Evolutionary conservation across 1,284 basidiomycete species (phyloP).

Genomic region (Trametes pubescens): DNA sequence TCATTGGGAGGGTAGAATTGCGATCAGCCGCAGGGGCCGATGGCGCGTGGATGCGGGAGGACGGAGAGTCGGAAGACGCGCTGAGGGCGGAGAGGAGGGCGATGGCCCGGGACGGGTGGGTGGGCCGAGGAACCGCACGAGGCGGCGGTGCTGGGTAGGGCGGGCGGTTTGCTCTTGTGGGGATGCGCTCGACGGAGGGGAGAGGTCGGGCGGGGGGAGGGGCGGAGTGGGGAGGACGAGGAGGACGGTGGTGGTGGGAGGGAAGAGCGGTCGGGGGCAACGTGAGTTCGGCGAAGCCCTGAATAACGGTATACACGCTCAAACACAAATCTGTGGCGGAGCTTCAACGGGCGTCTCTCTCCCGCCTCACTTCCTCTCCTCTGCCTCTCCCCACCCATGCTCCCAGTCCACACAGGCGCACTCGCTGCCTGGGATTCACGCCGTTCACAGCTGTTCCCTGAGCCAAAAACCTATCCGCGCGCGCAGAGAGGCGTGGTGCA

Average conservation of each 20-base stretch:
- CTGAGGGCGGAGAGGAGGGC: slow-evolving; percentile 39
- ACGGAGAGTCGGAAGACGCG: slow-evolving; percentile 21
- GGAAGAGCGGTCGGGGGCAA: slow-evolving; percentile 39
- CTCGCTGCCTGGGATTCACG: not conserved
- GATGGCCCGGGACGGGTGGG: slow-evolving; percentile 30
- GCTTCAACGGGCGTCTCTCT: slow-evolving; percentile 32
- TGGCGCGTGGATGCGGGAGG: slow-evolving; percentile 31
- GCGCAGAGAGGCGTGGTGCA: not conserved
- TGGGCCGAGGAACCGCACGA: slow-evolving; percentile 38
- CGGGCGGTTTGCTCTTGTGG: slow-evolving; percentile 28
- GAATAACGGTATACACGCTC: slow-evolving; percentile 39
- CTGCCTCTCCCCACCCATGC: not conserved
- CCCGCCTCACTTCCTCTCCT: slow-evolving; percentile 10
- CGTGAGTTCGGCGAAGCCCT: slow-evolving; percentile 40
- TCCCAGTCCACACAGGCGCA: not conserved
- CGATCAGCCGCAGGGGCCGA: slow-evolving; percentile 32
- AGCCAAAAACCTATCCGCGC: not conserved
- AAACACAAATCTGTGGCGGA: slow-evolving; percentile 41
- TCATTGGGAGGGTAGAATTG: slow-evolving; percentile 31
- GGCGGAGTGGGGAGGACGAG: slow-evolving; percentile 32
- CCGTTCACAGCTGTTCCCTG: not conserved
- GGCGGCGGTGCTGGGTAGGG: slow-evolving; percentile 26
- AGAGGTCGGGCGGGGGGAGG: slow-evolving; percentile 31
- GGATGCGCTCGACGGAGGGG: slow-evolving; percentile 31
- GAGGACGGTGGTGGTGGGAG: slow-evolving; percentile 41